These are phyloP conservation scores for Gossypium gossypioides DNA, from an alignment of 441 rosid genomes.

Conservation along the genomic window DNA sequence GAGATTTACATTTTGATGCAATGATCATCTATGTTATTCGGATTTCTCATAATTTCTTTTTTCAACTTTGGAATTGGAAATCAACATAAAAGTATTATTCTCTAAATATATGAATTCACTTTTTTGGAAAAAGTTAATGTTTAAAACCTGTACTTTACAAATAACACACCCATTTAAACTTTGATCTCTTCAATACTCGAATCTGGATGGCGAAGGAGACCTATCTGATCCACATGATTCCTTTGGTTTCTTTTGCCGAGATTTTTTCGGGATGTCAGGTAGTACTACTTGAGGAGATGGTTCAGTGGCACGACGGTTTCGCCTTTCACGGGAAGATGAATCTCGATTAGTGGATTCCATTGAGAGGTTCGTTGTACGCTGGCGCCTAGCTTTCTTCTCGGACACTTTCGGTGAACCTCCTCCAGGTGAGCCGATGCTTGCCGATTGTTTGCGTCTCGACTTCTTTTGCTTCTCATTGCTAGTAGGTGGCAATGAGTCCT, in stretches of 20 bases:
- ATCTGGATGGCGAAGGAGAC: constrained; percentile 25
- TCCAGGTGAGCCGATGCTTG: constrained; percentile 18
- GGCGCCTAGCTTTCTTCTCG: constrained; percentile 41
- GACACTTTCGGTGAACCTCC: constrained; percentile 31
- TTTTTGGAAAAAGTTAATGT: neutral
- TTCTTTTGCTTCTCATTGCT: constrained; percentile 37
- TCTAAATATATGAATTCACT: neutral
- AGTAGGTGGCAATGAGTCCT: constrained; percentile 4
- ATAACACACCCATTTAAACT: neutral
- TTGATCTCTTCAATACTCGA: constrained; percentile 6
- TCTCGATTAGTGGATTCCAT: constrained; percentile 33
- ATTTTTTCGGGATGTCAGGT: constrained; percentile 26
- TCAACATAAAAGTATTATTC: neutral
- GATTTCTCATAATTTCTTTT: neutral
- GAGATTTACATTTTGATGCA: neutral
- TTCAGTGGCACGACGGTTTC: constrained; percentile 24
- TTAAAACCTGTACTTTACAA: constrained; percentile 7
- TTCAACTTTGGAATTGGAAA: neutral
- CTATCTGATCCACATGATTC: constrained; percentile 22
- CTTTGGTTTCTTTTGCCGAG: constrained; percentile 44
- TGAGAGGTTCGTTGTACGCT: constrained; percentile 26
- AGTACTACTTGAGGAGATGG: constrained; percentile 20
- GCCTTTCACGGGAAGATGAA: constrained; percentile 22
- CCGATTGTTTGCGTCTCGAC: constrained; percentile 35
- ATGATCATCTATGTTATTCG: neutral